Base-by-base conservation (phyloP, 768 basidiomycete species). In the Suillus variegatus region DNA sequence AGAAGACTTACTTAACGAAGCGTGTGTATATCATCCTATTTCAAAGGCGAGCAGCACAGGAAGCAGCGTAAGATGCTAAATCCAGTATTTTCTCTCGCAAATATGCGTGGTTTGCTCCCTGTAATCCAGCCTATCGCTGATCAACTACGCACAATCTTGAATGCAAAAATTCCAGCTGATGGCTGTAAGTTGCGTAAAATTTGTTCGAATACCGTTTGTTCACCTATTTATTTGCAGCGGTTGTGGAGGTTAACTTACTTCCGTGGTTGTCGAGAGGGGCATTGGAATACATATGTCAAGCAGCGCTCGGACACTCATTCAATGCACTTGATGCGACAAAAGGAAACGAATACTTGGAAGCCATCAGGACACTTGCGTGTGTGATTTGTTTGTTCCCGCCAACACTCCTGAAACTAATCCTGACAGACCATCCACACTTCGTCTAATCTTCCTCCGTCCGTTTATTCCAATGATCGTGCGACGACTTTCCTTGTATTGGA, bases 221-320 rank as follows among this genome's bases (percentile, higher is more conserved):
- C 38, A 43, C 16, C n/a, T 14, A 35, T 67, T 36, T 47, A 13
- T 43, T 60, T 22, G 61, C 36, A 76, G 74, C 71, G 9, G 47
- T 52, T 9, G 69, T 60, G 46, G 79, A 81, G 60, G 69, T 81
- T 28, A 65, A 81, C 25, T 10, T 81, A 0, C 68, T 78, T 20
- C 72, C 73, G 8, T 81, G 75, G 76, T 65, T 78, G 46, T 70
- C 72, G 20, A 72, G 75, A 1, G 73, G 69, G 8, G 75, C 81
- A 28, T 67, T 81, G 16, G 80, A 81, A 61, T 79, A 78, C 58
- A 72, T 81, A 36, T 74, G 72, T 13, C 75, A 77, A 57, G 76
- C 73, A 9, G 71, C 72, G 3, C 65, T 81, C 0, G 80, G 81
- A 0, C 72, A 80, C 64, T 72, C 71, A 4, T 75, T 81, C 60